Evolutionary conservation across 1,284 basidiomycete species (phyloP), one percentile per base, ranked within the genome.

Genomic region (Sphaerobolus stellatus): DNA sequence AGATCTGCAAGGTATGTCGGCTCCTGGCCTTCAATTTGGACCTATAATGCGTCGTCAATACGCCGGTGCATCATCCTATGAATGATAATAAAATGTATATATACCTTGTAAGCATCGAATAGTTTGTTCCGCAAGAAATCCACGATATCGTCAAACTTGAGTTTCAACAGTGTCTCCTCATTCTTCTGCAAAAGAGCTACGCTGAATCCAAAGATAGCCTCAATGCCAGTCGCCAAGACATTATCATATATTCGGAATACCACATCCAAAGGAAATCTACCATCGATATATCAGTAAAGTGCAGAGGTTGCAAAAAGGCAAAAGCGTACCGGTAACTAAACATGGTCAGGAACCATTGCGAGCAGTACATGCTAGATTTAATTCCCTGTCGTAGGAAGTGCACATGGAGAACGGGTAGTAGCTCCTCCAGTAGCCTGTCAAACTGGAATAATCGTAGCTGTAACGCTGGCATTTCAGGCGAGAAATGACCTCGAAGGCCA

Each of bases 291-390:
- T n/a, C 25, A 62, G 52, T 54, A 34, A 28, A 46, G 24, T 28
- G 38, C 31, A 29, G n/a, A 47, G 59, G 29, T 25, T 31, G 20
- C 31, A 9, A 29, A 20, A 36, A 22, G 48, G 45, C 22, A 6
- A 25, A 24, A n/a, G 68, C 81, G 62, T 64, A 88, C 90, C 90
- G 83, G 70, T 94, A 96, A 62, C 92, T 93, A 75, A 98, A 99
- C 67, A 99, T 78, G 0, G 96, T 99, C 69, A 99, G 80, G 72
- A 98, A 98, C 96, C 97, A 99, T 66, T 98, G 94, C 16, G 90
- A 94, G 64, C 87, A 90, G 67, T 91, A 99, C 94, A 98, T 98
- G 72, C 90, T 94, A 48, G 92, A 94, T 70, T 96, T 97, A 66
- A 98, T 77, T 30, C 96, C 95, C 70, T 97, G 91, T 41, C 95